Base-by-base conservation (phyloP, 192 early-diverging fungal genomes). In the Allomyces macrogynus region DNA sequence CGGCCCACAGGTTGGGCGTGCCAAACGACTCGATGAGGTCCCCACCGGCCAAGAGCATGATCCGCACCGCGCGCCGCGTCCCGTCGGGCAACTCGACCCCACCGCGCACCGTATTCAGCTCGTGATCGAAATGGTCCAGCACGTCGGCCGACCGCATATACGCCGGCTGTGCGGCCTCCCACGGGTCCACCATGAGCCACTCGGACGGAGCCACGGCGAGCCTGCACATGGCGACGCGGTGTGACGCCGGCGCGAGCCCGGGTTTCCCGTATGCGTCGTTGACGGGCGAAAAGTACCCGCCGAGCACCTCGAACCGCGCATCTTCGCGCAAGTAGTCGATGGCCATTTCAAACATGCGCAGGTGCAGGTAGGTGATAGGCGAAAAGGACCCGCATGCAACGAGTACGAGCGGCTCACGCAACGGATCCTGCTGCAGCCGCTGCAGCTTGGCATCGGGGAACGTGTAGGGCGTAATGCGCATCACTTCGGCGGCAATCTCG, bases 311-410 rank as follows among this genome's bases (percentile, higher is more conserved):
- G 71, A 88, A 94, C 27, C 83, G 72, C 25, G 76, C 68, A 62
- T 86, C 78, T 66, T 87, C 82, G 24, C 65, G 64, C 69, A 97
- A 78, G 63, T 92, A 82, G 70, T 97, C 96, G n/a, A 80, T 79
- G 1, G 92, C 93, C 91, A 99, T 96, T 71, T 99, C 87, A 83
- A 99, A 99, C 88, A 99, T 95, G 66, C 96, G 87, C 63, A 99
- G 77, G 66, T 99, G 96, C 23, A 97, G 79, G 73, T 97, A 92
- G 5, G 96, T 99, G 54, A 99, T 87, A 12, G 96, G 96, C 3
- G 91, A 93, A 74, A 87, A 99, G 1, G 93, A 97, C 12, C 96
- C 96, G 70, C 96, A 99, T 7, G 88, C 93, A 18, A 99, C 87
- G 24, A 95, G 78, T 5, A 95, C 92, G 14, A 95, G 77, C 16